phyloP scores from a whole-genome alignment of 2,329 filamentous ascomycete species.

The Fusarium sp. region DNA sequence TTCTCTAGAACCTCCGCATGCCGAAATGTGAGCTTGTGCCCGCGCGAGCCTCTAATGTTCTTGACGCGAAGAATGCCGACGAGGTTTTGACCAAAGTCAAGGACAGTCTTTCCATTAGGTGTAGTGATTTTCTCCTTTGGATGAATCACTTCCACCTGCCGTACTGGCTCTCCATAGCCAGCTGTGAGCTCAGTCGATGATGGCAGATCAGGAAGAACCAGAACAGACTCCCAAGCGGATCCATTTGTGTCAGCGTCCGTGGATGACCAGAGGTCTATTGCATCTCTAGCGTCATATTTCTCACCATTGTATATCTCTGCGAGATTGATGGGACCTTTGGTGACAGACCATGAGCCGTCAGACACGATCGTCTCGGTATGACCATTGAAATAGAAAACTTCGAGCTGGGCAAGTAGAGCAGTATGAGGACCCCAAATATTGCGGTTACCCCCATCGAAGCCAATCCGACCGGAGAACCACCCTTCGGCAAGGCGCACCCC shows the following conservation, averaged over 20 bases:
- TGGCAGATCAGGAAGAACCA: too few relatives aligned
- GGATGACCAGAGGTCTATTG: too few relatives aligned
- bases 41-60: conserved; percentile 54
- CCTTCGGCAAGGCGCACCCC: conserved; percentile 61
- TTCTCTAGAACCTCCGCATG: conserved; percentile 71
- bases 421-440: conserved; percentile 30
- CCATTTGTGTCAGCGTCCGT: too few relatives aligned
- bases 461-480: conserved; percentile 37
- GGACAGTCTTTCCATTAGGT: conserved; percentile 60
- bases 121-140: conserved; percentile 49
- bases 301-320: conserved; percentile 68
- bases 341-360: conserved; percentile 58
- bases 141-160: conserved; percentile 15
- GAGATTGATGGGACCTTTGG: conserved; percentile 50
- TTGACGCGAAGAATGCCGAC: conserved; percentile 65
- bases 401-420: conserved; percentile 15
- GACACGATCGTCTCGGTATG: conserved; percentile 42
- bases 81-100: conserved; percentile 73
- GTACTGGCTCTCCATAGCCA: conserved; percentile 44
- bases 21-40: conserved; percentile 60
- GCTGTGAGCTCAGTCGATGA: conserved; percentile 65
- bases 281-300: conserved; percentile 58
- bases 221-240: too few relatives aligned
- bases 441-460: conserved; percentile 24
- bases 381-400: too few relatives aligned